Conservation (phyloP, 2,329 filamentous ascomycete species). For the Metarhizium brunneum region DNA sequence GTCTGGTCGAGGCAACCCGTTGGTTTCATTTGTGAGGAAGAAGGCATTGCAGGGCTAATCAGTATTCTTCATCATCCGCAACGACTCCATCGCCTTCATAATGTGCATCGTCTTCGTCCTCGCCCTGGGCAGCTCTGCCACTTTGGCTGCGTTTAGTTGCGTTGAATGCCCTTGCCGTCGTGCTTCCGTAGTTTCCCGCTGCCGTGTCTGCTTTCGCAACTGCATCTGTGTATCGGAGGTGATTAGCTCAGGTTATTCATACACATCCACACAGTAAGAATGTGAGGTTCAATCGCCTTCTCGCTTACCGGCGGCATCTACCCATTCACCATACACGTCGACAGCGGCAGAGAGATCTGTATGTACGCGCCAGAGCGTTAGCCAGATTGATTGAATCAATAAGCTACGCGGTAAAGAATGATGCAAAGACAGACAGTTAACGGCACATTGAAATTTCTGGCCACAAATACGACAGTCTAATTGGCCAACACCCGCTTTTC, state of each 20-base stretch:
- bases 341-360: constrained; percentile 81
- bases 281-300: not conserved
- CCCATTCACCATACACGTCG: constrained; percentile 97
- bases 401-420: not conserved
- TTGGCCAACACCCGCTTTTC: constrained; percentile 79
- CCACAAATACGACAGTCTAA: constrained; percentile 89
- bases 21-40: not conserved
- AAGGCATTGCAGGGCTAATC: constrained; percentile 12
- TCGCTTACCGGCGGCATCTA: constrained; percentile 64
- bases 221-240: constrained; percentile 27
- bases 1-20: not conserved
- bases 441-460: constrained; percentile 83
- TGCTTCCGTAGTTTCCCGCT: constrained; percentile 18
- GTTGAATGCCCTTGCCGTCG: constrained; percentile 13
- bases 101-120: constrained; percentile 41
- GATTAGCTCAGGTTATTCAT: not conserved
- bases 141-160: constrained; percentile 6
- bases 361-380: not conserved
- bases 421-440: constrained; percentile 61
- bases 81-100: constrained; percentile 46
- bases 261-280: not conserved
- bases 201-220: constrained; percentile 38
- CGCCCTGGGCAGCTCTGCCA: constrained; percentile 15
- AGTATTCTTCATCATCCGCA: constrained; percentile 48
- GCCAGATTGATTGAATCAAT: not conserved